Evolutionary conservation across 1,284 basidiomycete genomes (phyloP), one percentile per base, ranked within the genome.

Genomic region (Entoloma clypeatum): DNA sequence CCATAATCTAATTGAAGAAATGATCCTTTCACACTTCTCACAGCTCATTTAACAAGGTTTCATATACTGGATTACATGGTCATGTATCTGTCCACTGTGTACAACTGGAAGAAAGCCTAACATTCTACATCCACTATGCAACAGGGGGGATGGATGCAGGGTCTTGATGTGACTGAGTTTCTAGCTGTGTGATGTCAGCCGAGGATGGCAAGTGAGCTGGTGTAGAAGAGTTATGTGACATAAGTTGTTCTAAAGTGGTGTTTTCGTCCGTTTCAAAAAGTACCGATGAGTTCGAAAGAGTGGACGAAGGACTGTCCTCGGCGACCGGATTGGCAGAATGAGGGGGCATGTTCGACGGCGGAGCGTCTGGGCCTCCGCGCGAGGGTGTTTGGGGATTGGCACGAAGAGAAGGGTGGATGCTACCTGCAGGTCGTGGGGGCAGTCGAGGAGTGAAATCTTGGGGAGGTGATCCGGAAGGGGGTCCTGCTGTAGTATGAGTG

Each of bases 391-490:
- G 54, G 22, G 65, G 64, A 49, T 67, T 65, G 13, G 69, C 65
- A 19, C 81, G 74, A 13, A 77, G 64, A 7, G 84, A 86, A 9
- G 86, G 86, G 51, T 89, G 86, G 33, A 89, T 88, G 52, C 84
- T 87, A 39, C 71, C 74, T n/a, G 72, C 65, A 3, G 86, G 86
- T 23, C 81, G 72, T 3, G 73, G 55, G 10, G 86, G 85, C 10
- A 88, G 66, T 27, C 71, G 69, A 1, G 86, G 86, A 0, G 79
- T 72, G 52, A 89, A 89, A 59, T 89, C 86, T 48, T 83, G 64
- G 18, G 63, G 58, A 6, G 63, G 60, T 19, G 62, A 52, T 17
- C 61, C 60, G 13, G 11, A 16, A n/a, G 48, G 44, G 9, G 41
- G 30, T 9, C 31, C 14, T 11, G 33, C 21, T 13, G 58, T 43